These are phyloP conservation scores for Heterobasidion parviporum DNA, from an alignment of 1,284 basidiomycete species.

Conservation along the genomic window DNA sequence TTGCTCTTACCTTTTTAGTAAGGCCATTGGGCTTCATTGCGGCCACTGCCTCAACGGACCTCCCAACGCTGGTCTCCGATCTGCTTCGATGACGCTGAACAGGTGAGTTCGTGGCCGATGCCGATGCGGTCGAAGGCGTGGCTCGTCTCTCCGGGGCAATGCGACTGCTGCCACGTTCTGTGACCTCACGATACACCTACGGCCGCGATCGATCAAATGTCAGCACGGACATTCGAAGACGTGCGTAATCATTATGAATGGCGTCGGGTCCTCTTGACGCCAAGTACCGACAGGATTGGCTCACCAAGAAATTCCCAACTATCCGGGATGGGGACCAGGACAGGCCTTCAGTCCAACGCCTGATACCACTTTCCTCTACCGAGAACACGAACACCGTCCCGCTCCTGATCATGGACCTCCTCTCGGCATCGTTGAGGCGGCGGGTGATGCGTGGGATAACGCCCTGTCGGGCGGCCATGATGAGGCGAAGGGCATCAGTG, in stretches of 20 bases:
- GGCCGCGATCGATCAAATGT: background rate
- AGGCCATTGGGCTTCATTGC: background rate
- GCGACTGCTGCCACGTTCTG: conserved; percentile 34
- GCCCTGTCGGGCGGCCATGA: conserved; percentile 69
- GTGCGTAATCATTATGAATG: background rate
- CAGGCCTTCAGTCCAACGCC: conserved; percentile 78
- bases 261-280: no score
- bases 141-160: conserved; percentile 16
- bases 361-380: conserved; percentile 77
- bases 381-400: conserved; percentile 81
- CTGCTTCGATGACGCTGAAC: background rate
- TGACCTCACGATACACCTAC: conserved; percentile 70
- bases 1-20: background rate
- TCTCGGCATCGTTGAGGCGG: conserved; percentile 70
- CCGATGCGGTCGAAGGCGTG: conserved; percentile 8
- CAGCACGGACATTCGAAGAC: background rate
- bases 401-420: conserved; percentile 63
- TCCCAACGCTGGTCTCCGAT: background rate
- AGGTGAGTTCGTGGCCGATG: background rate
- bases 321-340: conserved; percentile 79
- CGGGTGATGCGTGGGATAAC: conserved; percentile 70
- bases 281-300: conserved; percentile 13
- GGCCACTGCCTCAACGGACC: background rate
- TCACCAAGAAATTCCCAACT: conserved; percentile 72
- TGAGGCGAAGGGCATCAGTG: conserved; percentile 68